Conservation (phyloP, 2,329 filamentous ascomycete species). For the Botrytis fabae region DNA sequence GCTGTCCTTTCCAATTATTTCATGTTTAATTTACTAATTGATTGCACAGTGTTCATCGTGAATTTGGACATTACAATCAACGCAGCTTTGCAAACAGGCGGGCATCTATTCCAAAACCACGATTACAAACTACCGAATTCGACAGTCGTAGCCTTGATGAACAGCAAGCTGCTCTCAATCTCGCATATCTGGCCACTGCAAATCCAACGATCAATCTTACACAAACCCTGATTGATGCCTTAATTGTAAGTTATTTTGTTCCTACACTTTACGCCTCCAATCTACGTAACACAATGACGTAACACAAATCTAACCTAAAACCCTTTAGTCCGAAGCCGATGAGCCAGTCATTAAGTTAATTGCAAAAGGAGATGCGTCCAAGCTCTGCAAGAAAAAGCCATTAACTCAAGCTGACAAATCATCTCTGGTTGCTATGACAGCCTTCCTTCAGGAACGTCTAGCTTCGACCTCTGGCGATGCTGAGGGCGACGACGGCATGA, state of each 20-base stretch:
- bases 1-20: conserved; percentile 34
- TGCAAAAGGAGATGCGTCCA: conserved; percentile 35
- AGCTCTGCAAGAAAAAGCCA: conserved; percentile 17
- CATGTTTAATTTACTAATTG: background rate
- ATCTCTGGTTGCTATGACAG: conserved; percentile 30
- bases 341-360: conserved; percentile 44
- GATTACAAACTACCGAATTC: conserved; percentile 25
- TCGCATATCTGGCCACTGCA: conserved; percentile 57
- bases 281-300: conserved; percentile 15
- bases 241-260: conserved; percentile 56
- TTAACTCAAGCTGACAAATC: conserved; percentile 27
- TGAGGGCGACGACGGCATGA: background rate
- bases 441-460: conserved; percentile 29
- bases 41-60: conserved; percentile 24
- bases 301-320: conserved; percentile 31
- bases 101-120: conserved; percentile 25
- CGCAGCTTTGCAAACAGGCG: conserved; percentile 15
- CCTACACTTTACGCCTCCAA: background rate
- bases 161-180: conserved; percentile 65
- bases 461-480: conserved; percentile 9
- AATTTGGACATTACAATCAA: conserved; percentile 25
- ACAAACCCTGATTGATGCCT: conserved; percentile 55
- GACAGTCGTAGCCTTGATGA: conserved; percentile 49
- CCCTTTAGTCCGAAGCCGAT: conserved; percentile 45
- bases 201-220: conserved; percentile 47